Base-by-base conservation (phyloP, 805 yeast species). In the Ogataea populi-albae region DNA sequence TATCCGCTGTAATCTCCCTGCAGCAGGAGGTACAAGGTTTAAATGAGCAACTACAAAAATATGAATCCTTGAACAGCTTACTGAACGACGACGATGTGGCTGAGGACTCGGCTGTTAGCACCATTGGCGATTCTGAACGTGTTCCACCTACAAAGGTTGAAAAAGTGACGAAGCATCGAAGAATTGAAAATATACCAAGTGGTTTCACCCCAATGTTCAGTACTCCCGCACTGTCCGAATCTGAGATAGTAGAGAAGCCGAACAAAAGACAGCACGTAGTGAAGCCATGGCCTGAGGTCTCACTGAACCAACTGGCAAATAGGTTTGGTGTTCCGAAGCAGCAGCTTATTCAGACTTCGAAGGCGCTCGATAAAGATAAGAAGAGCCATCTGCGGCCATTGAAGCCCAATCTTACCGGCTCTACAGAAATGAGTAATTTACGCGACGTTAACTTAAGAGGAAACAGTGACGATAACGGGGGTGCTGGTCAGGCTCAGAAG, bases 281-380 rank as follows among this genome's bases (percentile, higher is more conserved):
- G 27, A 49, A 44, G 31, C 59, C 59, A 10, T 55, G 58, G 58
- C 53, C 54, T 5, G 60, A 56, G 34, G 44, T 49, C 8, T 48
- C 61, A 6, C 39, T 55, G n/a, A 46, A 36, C 28, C 58, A 55
- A 41, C 34, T 56, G 18, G 60, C 59, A 3, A 40, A 41, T 9
- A 41, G 55, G 37, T 55, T 55, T 30, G 52, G 51, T 16, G 40
- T 56, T 16, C 45, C 61, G 6, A 48, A 46, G 26, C 52, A 50
- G 11, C 46, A 41, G 30, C 27, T 46, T 8, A 6, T 33, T 11
- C 47, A 41, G 25, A 34, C 46, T 5, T 42, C 44, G 19, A 45
- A 43, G 25, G 29, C 23, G 8, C 25, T 45, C 4, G 37, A 23
- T 12, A 40, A 23, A 17, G 45, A 41, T 12, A 47, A 42, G 21